Conservation (phyloP, 176 grass and related monocot genomes). For the Typha latifolia region DNA sequence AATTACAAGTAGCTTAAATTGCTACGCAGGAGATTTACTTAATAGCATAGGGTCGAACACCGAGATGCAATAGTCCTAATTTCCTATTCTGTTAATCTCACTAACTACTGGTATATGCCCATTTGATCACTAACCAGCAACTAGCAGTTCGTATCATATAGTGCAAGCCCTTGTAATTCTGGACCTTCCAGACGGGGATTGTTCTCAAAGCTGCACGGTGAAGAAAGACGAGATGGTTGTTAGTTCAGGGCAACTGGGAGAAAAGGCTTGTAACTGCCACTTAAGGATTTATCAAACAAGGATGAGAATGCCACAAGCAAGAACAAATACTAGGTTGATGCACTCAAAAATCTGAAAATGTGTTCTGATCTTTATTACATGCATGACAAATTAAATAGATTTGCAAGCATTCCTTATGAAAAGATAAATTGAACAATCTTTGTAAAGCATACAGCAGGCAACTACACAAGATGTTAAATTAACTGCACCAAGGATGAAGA, state of each 20-base stretch:
- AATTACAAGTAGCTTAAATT: neutral
- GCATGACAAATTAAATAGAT: too few species aligned
- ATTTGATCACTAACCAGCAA: conserved; percentile 10
- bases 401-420: too few species aligned
- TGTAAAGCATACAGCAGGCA: too few species aligned
- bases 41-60: neutral
- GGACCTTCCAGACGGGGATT: conserved; percentile 92
- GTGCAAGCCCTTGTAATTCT: conserved; percentile 77
- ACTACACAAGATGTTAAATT: too few species aligned
- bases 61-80: neutral
- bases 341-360: too few species aligned
- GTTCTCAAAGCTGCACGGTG: conserved; percentile 65
- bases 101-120: neutral
- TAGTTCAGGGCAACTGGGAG: neutral
- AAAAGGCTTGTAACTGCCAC: neutral
- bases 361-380: too few species aligned
- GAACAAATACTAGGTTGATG: too few species aligned
- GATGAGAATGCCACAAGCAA: too few species aligned
- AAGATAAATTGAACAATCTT: too few species aligned
- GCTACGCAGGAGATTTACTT: neutral
- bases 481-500: too few species aligned
- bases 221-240: neutral
- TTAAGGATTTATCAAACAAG: too few species aligned
- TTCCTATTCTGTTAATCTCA: neutral
- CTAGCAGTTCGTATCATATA: conserved; percentile 97